Conservation (phyloP, 2,329 filamentous ascomycete species). For the Aspergillus luchuensis region DNA sequence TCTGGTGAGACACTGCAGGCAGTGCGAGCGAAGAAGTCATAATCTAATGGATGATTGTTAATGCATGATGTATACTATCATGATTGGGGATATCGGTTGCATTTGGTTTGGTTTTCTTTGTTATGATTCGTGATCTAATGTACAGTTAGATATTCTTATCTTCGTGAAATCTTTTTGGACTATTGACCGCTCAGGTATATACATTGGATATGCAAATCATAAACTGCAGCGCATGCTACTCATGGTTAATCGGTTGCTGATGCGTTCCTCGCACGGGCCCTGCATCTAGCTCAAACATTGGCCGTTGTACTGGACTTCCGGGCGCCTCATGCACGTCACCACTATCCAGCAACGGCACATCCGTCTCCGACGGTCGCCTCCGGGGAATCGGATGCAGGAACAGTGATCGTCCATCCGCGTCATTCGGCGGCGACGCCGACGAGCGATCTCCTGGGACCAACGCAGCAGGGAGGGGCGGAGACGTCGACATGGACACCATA, state of each 20-base stretch:
- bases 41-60: slow-evolving; percentile 9
- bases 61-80: slow-evolving; percentile 14
- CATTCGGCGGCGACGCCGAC: slow-evolving; percentile 3
- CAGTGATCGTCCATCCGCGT: slow-evolving; percentile 11
- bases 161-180: slow-evolving; percentile 3
- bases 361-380: slow-evolving; percentile 16
- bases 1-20: slow-evolving; percentile 31
- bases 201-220: background rate
- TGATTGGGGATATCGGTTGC: slow-evolving; percentile 6
- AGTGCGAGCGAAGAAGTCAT: slow-evolving; percentile 18
- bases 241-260: slow-evolving; percentile 23
- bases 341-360: slow-evolving; percentile 29
- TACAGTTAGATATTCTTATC: slow-evolving; percentile 12
- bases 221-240: background rate
- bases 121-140: slow-evolving; percentile 9
- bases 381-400: slow-evolving; percentile 16
- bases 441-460: slow-evolving; percentile 14
- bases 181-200: slow-evolving; percentile 11
- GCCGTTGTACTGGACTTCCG: slow-evolving; percentile 4
- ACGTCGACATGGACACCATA: slow-evolving; percentile 1
- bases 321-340: slow-evolving; percentile 25
- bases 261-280: slow-evolving; percentile 20
- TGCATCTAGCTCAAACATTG: slow-evolving; percentile 26
- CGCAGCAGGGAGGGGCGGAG: slow-evolving; percentile 12
- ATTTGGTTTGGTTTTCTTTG: slow-evolving; percentile 8